These are phyloP conservation scores for Phytophthora pistaciae DNA, from an alignment of 352 stramenopile genomes.

Conservation along the genomic window DNA sequence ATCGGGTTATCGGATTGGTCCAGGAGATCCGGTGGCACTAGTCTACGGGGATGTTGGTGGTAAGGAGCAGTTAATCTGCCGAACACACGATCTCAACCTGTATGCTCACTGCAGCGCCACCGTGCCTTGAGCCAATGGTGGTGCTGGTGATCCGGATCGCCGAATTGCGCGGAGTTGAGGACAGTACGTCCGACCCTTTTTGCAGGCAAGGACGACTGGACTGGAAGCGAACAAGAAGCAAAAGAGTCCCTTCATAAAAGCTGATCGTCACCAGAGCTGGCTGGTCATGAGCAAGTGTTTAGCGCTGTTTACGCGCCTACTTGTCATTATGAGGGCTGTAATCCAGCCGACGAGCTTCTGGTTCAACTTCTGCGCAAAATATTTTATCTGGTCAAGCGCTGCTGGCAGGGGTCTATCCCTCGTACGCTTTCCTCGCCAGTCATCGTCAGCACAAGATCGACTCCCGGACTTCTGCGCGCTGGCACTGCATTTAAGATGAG, in stretches of 20 bases:
- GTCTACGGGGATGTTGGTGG: slow-evolving; percentile 3
- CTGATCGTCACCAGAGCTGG: too few species aligned
- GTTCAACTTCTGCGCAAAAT: not conserved
- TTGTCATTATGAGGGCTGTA: too few species aligned
- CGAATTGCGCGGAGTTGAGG: not conserved
- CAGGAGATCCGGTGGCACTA: too few species aligned
- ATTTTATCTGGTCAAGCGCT: not conserved
- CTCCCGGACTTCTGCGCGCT: too few species aligned
- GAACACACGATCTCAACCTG: not conserved
- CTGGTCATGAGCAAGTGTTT: too few species aligned
- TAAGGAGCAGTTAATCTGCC: slow-evolving; percentile 14
- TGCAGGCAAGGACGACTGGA: slow-evolving; percentile 3
- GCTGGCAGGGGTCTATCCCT: too few species aligned
- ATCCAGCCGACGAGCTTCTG: too few species aligned
- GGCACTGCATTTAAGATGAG: too few species aligned
- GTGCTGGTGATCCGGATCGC: not conserved
- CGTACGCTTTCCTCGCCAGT: not conserved
- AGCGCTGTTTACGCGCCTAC: too few species aligned
- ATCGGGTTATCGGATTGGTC: too few species aligned
- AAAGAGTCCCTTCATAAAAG: too few species aligned
- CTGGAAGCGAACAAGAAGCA: not conserved
- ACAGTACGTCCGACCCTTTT: slow-evolving; percentile 4
- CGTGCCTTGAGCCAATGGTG: slow-evolving; percentile 16
- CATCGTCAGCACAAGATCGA: too few species aligned
- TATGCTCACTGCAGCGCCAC: not conserved